Evolutionary conservation across 306 rosid species (phyloP), one percentile per base, ranked within the genome.

Genomic region (Albizia julibrissin): DNA sequence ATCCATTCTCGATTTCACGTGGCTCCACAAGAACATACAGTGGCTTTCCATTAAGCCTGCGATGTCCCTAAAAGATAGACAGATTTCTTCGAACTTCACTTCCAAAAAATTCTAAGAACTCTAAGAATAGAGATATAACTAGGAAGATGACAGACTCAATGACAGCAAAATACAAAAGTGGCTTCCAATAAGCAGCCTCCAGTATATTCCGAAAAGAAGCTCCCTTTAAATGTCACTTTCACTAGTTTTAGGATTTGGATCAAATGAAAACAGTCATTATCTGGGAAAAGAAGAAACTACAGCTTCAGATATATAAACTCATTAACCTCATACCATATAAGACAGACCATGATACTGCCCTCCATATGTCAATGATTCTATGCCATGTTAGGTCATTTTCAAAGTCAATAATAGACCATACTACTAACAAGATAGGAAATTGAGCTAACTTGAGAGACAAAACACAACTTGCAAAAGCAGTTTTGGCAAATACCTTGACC

Each of bases 21-120:
- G 99, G 99, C 93, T 91, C 98, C 79, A 96, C 97, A 43, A 94
- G 97, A 33, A 91, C 93, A 77, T 93, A 96, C 47, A 96, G 91
- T 79, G 98, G 98, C 84, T 92, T 96, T 80, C 99, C 97, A 33
- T 87, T 86, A 26, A 88, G 92, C 88, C 90, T 88, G 83, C 92
- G 65, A 74, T 92, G 94, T 76, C 97, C 99, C 98, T 93, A 94
- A 82, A 89, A 76, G 33, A 26, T 59, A 44, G 16, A 79, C 71
- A 3, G 13, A 79, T 61, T 39, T 50, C 83, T 69, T 82, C 77
- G 50, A 61, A 80, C 77, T 59, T 67, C 76, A 58, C 61, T 79
- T 75, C 72, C 79, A 72, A 62, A 65, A 81, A 71, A 24, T 80
- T 68, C 44, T 22, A 37, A 59, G 8, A 52, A 31, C 58, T 47